Evolutionary conservation across 2,329 filamentous ascomycete genomes (phyloP).

Genomic region (Calonectria pseudoreteaudii): DNA sequence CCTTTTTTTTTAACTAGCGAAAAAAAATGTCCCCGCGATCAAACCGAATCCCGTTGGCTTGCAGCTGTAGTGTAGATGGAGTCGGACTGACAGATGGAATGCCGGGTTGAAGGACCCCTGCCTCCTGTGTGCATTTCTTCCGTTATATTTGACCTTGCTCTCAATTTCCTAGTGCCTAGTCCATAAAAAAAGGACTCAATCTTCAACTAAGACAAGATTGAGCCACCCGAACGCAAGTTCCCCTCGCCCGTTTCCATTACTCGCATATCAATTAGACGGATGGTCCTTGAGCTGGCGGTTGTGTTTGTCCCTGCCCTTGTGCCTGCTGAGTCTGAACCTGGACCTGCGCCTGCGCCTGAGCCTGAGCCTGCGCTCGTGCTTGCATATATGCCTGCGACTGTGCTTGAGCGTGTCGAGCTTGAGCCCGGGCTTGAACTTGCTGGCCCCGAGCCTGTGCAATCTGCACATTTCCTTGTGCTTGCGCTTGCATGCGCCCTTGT

Average conservation of each 20-base stretch:
- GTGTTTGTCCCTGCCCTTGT: not conserved
- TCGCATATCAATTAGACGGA: not conserved
- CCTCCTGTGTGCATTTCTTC: not conserved
- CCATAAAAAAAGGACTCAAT: not conserved
- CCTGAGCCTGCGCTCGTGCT: not conserved
- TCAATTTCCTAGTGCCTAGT: not conserved
- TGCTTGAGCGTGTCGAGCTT: not conserved
- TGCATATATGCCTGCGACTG: not conserved
- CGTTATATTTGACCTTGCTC: not conserved
- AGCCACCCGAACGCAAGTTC: not conserved
- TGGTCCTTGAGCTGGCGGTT: not conserved
- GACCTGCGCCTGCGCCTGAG: not conserved
- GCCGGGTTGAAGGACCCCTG: not conserved
- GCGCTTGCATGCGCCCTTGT: not conserved
- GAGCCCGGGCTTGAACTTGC: not conserved
- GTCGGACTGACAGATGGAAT: not conserved
- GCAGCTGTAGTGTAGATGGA: not conserved
- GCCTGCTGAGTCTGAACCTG: not conserved
- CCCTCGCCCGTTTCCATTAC: not conserved
- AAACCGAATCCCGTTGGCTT: constrained; percentile 13
- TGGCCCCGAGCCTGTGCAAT: not conserved
- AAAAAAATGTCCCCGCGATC: constrained; percentile 20
- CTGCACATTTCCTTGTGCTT: not conserved
- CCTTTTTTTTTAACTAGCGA: not conserved
- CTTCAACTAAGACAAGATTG: not conserved